Conservation (phyloP, 164 flowering plant species). For the Cinnamomum chago region DNA sequence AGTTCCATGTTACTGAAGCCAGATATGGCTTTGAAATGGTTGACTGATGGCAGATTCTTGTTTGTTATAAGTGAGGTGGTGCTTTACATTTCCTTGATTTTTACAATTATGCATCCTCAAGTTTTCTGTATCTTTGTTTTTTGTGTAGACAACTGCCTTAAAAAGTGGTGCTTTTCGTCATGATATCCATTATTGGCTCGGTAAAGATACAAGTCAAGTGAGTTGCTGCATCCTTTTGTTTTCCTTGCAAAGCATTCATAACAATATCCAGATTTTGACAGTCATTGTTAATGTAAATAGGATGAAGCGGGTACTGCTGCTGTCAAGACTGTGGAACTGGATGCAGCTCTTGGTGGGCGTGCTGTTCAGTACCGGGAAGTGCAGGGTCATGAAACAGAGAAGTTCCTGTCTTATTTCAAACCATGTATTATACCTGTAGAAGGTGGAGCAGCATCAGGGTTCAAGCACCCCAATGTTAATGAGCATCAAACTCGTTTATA, state of each 20-base stretch:
- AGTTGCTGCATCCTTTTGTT: conserved; percentile 8
- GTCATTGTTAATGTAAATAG: conserved; percentile 31
- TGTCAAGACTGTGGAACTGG: conserved; percentile 90
- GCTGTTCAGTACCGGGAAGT: conserved; percentile 99
- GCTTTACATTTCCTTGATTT: neutral
- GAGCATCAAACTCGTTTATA: conserved; percentile 73
- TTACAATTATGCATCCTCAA: neutral
- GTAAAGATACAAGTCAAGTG: conserved; percentile 91
- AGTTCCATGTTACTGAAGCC: neutral
- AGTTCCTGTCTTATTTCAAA: conserved; percentile 91
- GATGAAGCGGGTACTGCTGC: conserved; percentile 99
- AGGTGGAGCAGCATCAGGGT: conserved; percentile 95
- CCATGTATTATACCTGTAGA: conserved; percentile 95
- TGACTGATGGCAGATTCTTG: neutral
- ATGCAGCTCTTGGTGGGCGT: conserved; percentile 99
- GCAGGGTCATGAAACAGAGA: conserved; percentile 97
- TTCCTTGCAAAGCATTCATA: neutral
- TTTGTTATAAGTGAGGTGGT: too few species aligned
- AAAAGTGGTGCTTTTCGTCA: conserved; percentile 89
- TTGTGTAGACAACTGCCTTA: conserved; percentile 74
- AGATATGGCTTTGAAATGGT: neutral
- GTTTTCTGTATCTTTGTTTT: neutral
- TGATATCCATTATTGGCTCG: conserved; percentile 99
- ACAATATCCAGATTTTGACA: conserved; percentile 1
- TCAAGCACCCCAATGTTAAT: conserved; percentile 77